Evolutionary conservation across 108 stramenopile genomes (phyloP), one percentile per base, ranked within the genome.

Genomic region (Skeletonema grethae): DNA sequence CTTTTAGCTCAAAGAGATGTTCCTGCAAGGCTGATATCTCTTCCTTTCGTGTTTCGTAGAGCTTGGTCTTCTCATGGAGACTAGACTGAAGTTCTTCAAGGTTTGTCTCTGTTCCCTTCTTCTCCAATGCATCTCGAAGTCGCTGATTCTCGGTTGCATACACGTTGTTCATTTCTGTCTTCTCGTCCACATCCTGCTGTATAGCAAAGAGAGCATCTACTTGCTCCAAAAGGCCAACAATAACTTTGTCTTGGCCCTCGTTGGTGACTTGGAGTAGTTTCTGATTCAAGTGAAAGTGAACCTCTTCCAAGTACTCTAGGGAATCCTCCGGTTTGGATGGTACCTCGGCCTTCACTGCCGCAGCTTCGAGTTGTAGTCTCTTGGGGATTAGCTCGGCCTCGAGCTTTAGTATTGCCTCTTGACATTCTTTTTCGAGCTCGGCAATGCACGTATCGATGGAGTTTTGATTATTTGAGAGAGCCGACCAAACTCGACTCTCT

Each of bases 1-100:
- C 50, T 39, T 76, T 61, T 12, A 90, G 71, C 24, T 81, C 85
- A 0, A 84, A 66, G 55, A 69, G 53, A 55, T 82, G 85, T 16
- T 82, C 61, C 57, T 82, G 67, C 9, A 85, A 46, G n/a, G 34
- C 50, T 0, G 48, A 61, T 9, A 91, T 67, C 32, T 85, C 71
- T 9, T 36, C 63, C 56, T 73, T 80, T 30, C 72, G 61, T 34
- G 22, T 3, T 31, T 58, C 18, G 57, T 58, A 31, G 4, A 28
- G 57, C 57, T n/a, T 58, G 13, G 2, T 13, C 41, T 43, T 43
- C 41, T 43, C 41, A n/a, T 43, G 41, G 41, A 43, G 41, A 15
- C 41, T 43, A 43, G 15, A n/a, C 41, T 15, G 41, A n/a, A n/a
- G 41, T 43, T 43, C 41, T 15, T 43, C 4, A n/a, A n/a, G 3